A percentile compares a stretch with the other conserved stretches of the same genome.
Conservation (phyloP, 139 green algal genomes). For the Chlamydomonas incerta region DNA sequence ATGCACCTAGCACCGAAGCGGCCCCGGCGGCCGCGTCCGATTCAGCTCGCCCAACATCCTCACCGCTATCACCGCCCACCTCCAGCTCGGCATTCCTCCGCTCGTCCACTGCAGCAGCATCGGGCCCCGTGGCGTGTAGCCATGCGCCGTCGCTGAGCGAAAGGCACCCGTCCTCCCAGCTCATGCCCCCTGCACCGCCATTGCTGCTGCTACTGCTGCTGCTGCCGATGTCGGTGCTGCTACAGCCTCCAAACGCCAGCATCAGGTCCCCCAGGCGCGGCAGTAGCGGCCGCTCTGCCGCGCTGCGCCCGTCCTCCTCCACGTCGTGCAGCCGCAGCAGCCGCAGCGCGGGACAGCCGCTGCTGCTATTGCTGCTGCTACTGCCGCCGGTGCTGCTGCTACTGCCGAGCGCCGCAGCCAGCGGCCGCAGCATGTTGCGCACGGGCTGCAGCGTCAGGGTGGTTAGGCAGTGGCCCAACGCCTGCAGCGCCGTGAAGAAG, state of each 20-base stretch:
- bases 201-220: not conserved
- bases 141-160: not conserved
- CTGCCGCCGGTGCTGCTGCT: too few species aligned
- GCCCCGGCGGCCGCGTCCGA: too few species aligned
- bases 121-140: too few species aligned
- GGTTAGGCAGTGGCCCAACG: not conserved
- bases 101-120: too few species aligned
- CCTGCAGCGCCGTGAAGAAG: not conserved
- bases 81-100: too few species aligned
- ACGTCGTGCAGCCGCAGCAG: slow-evolving; percentile 7
- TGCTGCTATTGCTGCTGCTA: too few species aligned
- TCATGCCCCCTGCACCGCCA: not conserved
- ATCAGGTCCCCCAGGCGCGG: not conserved
- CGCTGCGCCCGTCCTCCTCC: slow-evolving; percentile 3
- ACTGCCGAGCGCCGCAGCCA: not conserved
- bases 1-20: too few species aligned
- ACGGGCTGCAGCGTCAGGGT: not conserved
- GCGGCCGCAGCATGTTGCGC: not conserved
- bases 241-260: not conserved
- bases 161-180: not conserved
- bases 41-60: too few species aligned
- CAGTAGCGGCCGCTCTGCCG: slow-evolving; percentile 1
- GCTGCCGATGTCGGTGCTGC: not conserved
- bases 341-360: not conserved
- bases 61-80: too few species aligned